Evolutionary conservation across 2,329 filamentous ascomycete genomes (phyloP).

Genomic region (Aspergillus hiratsukae): DNA sequence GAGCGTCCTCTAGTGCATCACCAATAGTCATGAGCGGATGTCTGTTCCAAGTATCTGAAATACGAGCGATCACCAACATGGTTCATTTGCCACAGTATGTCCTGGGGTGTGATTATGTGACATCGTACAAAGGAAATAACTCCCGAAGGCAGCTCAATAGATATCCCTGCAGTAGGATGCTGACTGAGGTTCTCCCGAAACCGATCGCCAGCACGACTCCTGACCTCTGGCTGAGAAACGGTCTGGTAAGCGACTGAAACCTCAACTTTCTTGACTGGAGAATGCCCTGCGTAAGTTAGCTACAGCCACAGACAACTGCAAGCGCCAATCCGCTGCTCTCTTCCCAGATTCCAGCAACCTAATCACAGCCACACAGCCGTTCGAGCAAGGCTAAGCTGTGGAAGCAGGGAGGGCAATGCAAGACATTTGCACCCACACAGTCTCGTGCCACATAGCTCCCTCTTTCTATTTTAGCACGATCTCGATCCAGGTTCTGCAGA

Average conservation of each 20-base stretch:
- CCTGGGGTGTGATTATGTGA: neutral
- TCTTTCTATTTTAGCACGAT: neutral
- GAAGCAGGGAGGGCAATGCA: neutral
- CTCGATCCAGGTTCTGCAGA: neutral
- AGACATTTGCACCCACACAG: neutral
- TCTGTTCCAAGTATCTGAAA: neutral
- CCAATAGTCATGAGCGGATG: neutral
- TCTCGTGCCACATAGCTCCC: neutral
- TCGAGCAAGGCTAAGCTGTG: neutral
- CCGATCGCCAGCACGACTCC: too few species aligned
- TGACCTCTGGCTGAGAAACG: neutral
- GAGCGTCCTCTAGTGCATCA: neutral
- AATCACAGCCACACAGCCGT: neutral
- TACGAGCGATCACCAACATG: neutral
- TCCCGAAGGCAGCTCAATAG: neutral
- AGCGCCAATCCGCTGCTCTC: neutral
- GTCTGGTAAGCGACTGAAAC: neutral
- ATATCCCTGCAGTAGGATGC: neutral
- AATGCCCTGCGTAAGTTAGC: neutral
- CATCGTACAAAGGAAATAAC: neutral
- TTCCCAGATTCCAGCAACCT: neutral
- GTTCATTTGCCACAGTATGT: neutral
- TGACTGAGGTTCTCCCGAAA: too few species aligned
- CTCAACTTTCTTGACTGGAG: neutral
- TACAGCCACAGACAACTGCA: neutral